These are phyloP conservation scores for Scleroderma citrinum DNA, from an alignment of 768 basidiomycete genomes.

Conservation along the genomic window DNA sequence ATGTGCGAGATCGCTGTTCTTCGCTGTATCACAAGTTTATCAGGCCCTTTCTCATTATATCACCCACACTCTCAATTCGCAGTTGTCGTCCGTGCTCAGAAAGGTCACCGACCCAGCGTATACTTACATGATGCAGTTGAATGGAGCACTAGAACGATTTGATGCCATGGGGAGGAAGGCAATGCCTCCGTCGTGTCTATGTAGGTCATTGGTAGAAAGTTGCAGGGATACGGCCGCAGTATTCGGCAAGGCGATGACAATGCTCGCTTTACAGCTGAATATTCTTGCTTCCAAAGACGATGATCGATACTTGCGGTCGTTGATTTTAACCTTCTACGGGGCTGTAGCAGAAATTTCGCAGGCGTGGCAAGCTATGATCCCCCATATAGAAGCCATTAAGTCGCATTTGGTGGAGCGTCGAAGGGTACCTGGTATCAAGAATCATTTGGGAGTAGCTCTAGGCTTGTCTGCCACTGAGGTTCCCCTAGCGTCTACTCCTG, in stretches of 20 bases:
- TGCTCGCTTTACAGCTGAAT: conserved; percentile 75
- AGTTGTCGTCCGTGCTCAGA: conserved; percentile 70
- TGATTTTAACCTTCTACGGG: conserved; percentile 84
- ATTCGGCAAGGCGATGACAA: conserved; percentile 84
- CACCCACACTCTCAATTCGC: conserved; percentile 75
- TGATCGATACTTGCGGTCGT: conserved; percentile 80
- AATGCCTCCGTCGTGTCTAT: conserved; percentile 63
- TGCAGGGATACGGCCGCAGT: conserved; percentile 80
- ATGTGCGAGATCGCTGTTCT: conserved; percentile 87
- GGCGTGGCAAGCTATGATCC: conserved; percentile 77
- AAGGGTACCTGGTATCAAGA: conserved; percentile 29
- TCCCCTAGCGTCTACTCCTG: conserved; percentile 24
- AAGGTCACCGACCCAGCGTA: conserved; percentile 86
- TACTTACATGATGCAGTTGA: conserved; percentile 73
- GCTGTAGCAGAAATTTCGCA: conserved; percentile 82
- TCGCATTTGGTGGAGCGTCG: conserved; percentile 50
- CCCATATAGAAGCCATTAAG: conserved; percentile 64
- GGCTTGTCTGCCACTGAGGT: conserved; percentile 15
- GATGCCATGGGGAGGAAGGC: conserved; percentile 71
- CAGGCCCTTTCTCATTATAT: conserved; percentile 86
- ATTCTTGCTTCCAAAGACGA: conserved; percentile 71
- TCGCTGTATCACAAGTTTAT: conserved; percentile 87
- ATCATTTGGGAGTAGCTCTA: conserved; percentile 25
- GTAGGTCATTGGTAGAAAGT: conserved; percentile 72
- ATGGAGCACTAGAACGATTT: conserved; percentile 86